A percentile compares a stretch with the other conserved stretches of the same genome.
Evolutionary conservation across 2,329 filamentous ascomycete genomes (phyloP).

Genomic region (Sporothrix curviconia): DNA sequence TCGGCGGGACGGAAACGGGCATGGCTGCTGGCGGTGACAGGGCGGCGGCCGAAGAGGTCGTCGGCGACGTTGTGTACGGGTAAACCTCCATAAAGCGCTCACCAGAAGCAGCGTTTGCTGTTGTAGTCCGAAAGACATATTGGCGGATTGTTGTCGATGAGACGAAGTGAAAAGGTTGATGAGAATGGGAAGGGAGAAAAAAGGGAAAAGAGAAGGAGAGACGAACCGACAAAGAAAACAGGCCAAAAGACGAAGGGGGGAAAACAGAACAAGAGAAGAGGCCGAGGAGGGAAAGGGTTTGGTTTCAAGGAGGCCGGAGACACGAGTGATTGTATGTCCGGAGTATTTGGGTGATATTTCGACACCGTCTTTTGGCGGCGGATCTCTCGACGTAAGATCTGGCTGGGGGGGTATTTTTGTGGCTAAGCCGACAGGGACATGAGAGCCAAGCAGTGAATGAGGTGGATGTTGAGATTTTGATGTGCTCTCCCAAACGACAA

Average conservation of each 20-base stretch:
- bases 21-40: slow-evolving; percentile 27
- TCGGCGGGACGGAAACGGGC: slow-evolving; percentile 30
- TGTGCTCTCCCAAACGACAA: not conserved
- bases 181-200: not conserved
- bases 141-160: too few relatives aligned
- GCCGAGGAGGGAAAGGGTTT: not conserved
- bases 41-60: slow-evolving; percentile 25
- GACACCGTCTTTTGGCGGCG: slow-evolving; percentile 21
- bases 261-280: not conserved
- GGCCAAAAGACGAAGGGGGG: not conserved
- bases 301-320: slow-evolving; percentile 10
- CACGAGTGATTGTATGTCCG: slow-evolving; percentile 4
- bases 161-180: not conserved
- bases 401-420: slow-evolving; percentile 1
- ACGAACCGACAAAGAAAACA: not conserved
- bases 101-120: slow-evolving; percentile 34
- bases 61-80: slow-evolving; percentile 31
- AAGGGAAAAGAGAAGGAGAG: not conserved
- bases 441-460: not conserved
- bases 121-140: slow-evolving; percentile 17
- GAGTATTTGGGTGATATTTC: slow-evolving; percentile 12
- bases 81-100: slow-evolving; percentile 53
- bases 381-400: slow-evolving; percentile 15
- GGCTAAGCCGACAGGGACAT: slow-evolving; percentile 7
- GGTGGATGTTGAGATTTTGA: not conserved